Base-by-base conservation (phyloP, 208 protist genomes). In the Wallacemonas rigidus region DNA sequence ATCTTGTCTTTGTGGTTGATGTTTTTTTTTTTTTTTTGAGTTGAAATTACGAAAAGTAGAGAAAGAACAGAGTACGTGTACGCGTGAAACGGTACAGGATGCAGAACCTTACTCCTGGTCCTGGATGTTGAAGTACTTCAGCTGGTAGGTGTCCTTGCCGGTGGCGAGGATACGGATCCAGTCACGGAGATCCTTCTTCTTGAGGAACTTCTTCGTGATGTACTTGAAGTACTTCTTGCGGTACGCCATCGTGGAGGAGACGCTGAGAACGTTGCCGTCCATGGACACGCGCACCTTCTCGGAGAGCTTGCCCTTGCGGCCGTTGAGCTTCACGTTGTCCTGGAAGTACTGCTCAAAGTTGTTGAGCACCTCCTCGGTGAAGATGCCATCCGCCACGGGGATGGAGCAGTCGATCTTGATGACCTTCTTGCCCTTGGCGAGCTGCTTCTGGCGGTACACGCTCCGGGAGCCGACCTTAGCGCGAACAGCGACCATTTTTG, bases 171-270 rank as follows among this genome's bases (percentile, higher is more conserved):
- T 70, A 45, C 65, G 65, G 65, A 70, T 70, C 65, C 65, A 70
- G 48, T 70, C 65, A 57, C 92, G 93, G 65, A 99, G 91, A 73
- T 98, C 87, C 85, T 99, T 94, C 93, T 99, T 99, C 94, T 99
- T 99, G 68, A 99, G 88, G 91, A 97, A 99, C 91, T 99, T 99
- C 95, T 99, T 99, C 50, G 98, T 98, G 47, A 99, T 87, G 87
- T 99, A 99, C 93, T 99, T 99, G 75, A 99, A 91, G 93, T 99
- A 99, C 83, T 98, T 94, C 95, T 99, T 99, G 83, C 94, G 94
- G 95, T 99, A 99, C 48, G 85, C 87, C 88, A 97, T 93, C 47
- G 91, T 90, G 69, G 90, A 90, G 54, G 76, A 78, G 67, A 99
- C 86, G 62, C 83, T 87, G 56, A 99, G 87, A 77, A 95, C 93